phyloP scores from a whole-genome alignment of 2,329 filamentous ascomycete genomes.

The Beauveria caledonica region DNA sequence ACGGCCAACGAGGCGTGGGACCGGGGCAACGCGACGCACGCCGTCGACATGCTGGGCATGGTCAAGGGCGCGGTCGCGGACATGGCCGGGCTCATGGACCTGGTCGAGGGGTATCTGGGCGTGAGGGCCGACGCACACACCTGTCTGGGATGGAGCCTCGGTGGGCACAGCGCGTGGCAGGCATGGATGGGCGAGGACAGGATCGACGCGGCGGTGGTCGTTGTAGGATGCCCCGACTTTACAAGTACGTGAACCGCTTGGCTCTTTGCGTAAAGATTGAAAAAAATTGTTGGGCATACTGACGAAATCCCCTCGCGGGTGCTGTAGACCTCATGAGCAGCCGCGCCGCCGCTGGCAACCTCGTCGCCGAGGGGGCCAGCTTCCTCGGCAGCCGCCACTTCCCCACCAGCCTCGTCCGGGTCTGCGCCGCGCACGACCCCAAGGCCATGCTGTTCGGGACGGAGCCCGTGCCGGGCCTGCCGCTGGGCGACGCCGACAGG shows the following conservation, averaged over 20 bases:
- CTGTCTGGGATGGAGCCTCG: conserved; percentile 74
- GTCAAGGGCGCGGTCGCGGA: conserved; percentile 70
- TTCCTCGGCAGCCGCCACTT: conserved; percentile 78
- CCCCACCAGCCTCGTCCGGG: conserved; percentile 56
- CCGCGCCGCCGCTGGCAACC: conserved; percentile 60
- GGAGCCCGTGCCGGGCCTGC: conserved; percentile 24
- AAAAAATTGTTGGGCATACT: too few relatives aligned
- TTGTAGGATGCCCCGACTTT: conserved; percentile 89
- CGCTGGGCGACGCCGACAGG: conserved; percentile 29
- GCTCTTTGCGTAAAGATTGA: too few relatives aligned
- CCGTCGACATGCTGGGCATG: conserved; percentile 82
- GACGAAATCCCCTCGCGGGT: too few relatives aligned
- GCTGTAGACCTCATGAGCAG: conserved; percentile 58
- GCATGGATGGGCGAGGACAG: conserved; percentile 68
- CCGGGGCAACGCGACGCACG: conserved; percentile 70
- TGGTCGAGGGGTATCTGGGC: conserved; percentile 63
- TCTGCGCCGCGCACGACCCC: conserved; percentile 62
- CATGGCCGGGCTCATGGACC: conserved; percentile 64
- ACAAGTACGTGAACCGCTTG: conserved; percentile 41
- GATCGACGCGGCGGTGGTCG: conserved; percentile 66
- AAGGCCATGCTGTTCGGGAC: conserved; percentile 62
- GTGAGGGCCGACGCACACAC: conserved; percentile 54
- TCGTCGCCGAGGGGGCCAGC: conserved; percentile 43
- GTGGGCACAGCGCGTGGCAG: conserved; percentile 85
- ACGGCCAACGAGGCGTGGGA: conserved; percentile 72